These are phyloP conservation scores for Magnusiomyces paraingens DNA, from an alignment of 1,139 yeast species.

Conservation along the genomic window DNA sequence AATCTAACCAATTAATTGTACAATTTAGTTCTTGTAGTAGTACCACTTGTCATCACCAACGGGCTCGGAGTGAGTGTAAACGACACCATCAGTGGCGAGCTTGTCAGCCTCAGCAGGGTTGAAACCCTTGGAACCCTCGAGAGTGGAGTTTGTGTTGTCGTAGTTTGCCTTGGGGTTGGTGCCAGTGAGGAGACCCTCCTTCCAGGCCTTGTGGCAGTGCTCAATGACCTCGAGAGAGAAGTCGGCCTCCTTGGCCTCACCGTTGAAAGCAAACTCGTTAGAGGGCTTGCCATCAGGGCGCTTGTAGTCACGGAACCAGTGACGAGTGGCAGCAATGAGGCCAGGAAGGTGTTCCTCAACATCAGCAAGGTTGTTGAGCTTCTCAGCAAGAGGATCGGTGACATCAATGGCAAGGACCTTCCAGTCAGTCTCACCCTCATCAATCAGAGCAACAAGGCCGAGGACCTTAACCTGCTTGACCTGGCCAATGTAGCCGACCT, in stretches of 20 bases:
- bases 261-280: constrained; percentile 80
- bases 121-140: constrained; percentile 16
- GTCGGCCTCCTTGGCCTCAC: constrained; percentile 64
- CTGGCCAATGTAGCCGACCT: constrained; percentile 65
- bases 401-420: constrained; percentile 73
- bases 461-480: constrained; percentile 75
- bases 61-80: neutral
- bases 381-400: constrained; percentile 68
- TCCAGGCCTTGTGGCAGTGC: constrained; percentile 81
- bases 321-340: constrained; percentile 70
- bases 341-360: constrained; percentile 75
- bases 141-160: constrained; percentile 14
- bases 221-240: constrained; percentile 65
- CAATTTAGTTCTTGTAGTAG: neutral
- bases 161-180: constrained; percentile 7
- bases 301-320: constrained; percentile 89
- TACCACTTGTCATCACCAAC: constrained; percentile 8
- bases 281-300: constrained; percentile 87
- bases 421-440: constrained; percentile 95
- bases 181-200: constrained; percentile 18
- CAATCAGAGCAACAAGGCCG: constrained; percentile 81
- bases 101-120: constrained; percentile 12
- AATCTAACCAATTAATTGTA: too few relatives aligned
- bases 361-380: constrained; percentile 68
- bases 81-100: neutral